Evolutionary conservation across 352 stramenopile genomes (phyloP).

Genomic region (Phytophthora melonis): DNA sequence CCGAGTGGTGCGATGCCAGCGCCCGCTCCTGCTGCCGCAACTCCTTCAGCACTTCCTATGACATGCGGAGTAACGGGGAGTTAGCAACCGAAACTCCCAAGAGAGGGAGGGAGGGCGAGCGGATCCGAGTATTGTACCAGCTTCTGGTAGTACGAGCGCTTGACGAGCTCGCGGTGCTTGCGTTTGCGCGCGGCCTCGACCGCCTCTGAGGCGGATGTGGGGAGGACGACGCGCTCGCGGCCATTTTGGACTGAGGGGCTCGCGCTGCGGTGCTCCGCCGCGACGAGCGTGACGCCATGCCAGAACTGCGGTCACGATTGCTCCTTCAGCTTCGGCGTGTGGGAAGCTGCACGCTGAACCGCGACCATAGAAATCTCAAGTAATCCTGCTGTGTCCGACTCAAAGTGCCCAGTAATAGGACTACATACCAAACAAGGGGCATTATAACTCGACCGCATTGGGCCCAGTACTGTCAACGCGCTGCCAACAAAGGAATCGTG

Average conservation of each 20-base stretch:
- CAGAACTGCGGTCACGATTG: neutral
- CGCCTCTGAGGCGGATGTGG: conserved; percentile 11
- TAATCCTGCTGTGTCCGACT: neutral
- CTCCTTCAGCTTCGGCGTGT: neutral
- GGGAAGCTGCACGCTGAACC: neutral
- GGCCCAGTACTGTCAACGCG: no score
- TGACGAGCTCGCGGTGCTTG: conserved; percentile 45
- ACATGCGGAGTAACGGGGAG: neutral
- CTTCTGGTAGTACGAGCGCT: conserved; percentile 47
- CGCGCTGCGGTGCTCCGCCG: conserved; percentile 9
- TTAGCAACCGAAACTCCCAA: conserved; percentile 5
- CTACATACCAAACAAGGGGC: no score
- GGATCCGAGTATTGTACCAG: conserved; percentile 17
- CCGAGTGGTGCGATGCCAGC: conserved; percentile 45
- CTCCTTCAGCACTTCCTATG: conserved; percentile 43
- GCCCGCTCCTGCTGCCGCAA: conserved; percentile 39
- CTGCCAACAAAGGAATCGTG: no score
- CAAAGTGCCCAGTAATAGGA: neutral
- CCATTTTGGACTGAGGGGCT: conserved; percentile 10
- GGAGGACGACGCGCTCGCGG: conserved; percentile 8
- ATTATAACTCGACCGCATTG: neutral
- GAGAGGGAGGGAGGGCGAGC: neutral
- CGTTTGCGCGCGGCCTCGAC: conserved; percentile 36
- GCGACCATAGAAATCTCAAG: neutral
- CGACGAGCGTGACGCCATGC: conserved; percentile 22